These are phyloP conservation scores for Odonthalia washingtoniensis DNA, from an alignment of 31 red algal genomes.

Conservation along the genomic window DNA sequence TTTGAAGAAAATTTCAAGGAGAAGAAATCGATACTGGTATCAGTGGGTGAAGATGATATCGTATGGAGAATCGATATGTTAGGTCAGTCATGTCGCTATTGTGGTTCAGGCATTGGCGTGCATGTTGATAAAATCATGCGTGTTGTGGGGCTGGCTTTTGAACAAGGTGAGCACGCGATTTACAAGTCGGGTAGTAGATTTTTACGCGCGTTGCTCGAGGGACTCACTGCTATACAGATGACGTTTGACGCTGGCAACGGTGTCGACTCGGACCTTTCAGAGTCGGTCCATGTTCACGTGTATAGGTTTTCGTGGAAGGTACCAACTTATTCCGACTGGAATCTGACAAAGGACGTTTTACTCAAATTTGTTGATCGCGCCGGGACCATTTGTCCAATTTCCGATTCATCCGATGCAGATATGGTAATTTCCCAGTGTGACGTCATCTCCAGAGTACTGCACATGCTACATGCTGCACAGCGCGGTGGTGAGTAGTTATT, in stretches of 20 bases:
- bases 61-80: slow-evolving; percentile 91
- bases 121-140: slow-evolving; percentile 50
- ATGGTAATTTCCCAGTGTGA: slow-evolving; percentile 63
- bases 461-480: slow-evolving; percentile 88
- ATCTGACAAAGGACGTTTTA: slow-evolving; percentile 54
- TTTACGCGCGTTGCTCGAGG: slow-evolving; percentile 89
- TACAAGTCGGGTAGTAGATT: slow-evolving; percentile 97
- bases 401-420: slow-evolving; percentile 7
- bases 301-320: slow-evolving; percentile 69
- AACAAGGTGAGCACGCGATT: slow-evolving; percentile 54
- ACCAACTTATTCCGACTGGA: slow-evolving; percentile 68
- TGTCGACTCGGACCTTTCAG: slow-evolving; percentile 4
- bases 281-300: slow-evolving; percentile 9
- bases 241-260: slow-evolving; percentile 55
- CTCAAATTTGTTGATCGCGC: slow-evolving; percentile 51
- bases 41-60: slow-evolving; percentile 75
- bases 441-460: slow-evolving; percentile 76
- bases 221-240: slow-evolving; percentile 76
- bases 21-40: slow-evolving; percentile 54
- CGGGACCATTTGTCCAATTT: slow-evolving; percentile 33
- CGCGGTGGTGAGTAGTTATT: slow-evolving; percentile 92
- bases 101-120: too few species aligned
- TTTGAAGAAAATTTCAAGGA: slow-evolving; percentile 54
- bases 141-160: slow-evolving; percentile 67
- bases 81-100: slow-evolving; percentile 74